Base-by-base conservation (phyloP, 768 basidiomycete species). In the Favolaschia claudopus region DNA sequence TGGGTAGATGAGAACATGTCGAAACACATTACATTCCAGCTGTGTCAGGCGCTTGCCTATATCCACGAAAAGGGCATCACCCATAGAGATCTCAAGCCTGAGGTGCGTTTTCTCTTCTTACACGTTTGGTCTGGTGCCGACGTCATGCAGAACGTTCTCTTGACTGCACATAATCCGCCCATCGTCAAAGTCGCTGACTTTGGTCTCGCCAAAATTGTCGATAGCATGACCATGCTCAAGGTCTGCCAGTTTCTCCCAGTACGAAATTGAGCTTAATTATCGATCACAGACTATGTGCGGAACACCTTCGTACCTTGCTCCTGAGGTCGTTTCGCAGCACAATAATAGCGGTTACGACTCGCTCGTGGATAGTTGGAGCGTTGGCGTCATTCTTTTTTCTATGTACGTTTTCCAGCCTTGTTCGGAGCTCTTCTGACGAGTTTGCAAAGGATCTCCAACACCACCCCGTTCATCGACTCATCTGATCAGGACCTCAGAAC, bases 211-310 rank as follows among this genome's bases (percentile, higher is more conserved):
- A 87, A 88, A 62, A 77, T 80, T 25, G 71, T 79, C 13, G 77
- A 78, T 37, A 80, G 76, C 5, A 25, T 42, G 25, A 64, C 60
- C 19, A 24, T 45, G 5, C 1, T 12, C 1, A 40, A 22, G 53
- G 59, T 50, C 42, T 6, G 15, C 19, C 0, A 8, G 20, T 17
- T 15, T 27, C 22, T 27, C n/a, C n/a, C n/a, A n/a, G n/a, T n/a
- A n/a, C n/a, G n/a, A n/a, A n/a, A n/a, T n/a, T n/a, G n/a, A n/a
- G n/a, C n/a, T n/a, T n/a, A n/a, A n/a, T n/a, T n/a, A n/a, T n/a
- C n/a, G n/a, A n/a, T n/a, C n/a, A n/a, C n/a, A 92, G 86, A 96
- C 96, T 0, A 93, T 96, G 91, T 98, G 96, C 66, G 96, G 96
- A 5, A 99, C 97, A 0, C 96, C 96, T 0, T 88, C 86, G 64